phyloP scores from a whole-genome alignment of 352 stramenopile species.

The Pythium chondricola region DNA sequence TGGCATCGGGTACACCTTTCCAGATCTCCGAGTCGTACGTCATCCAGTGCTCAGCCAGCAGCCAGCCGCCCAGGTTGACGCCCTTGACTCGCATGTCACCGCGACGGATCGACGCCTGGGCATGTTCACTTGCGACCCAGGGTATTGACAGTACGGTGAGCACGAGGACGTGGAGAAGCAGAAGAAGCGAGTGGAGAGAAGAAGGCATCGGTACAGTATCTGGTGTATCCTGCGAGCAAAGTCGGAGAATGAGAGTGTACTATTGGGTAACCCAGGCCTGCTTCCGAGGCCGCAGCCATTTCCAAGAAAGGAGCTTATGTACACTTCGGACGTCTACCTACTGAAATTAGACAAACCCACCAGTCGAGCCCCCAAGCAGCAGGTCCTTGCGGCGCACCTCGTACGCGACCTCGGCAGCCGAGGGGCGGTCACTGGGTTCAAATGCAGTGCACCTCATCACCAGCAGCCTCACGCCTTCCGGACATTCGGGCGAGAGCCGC shows the following conservation, averaged over 20 bases:
- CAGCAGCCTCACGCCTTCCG: conserved; percentile 37
- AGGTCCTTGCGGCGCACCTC: conserved; percentile 48
- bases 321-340: too few relatives aligned
- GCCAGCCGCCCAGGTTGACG: conserved; percentile 33
- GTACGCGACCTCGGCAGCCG: conserved; percentile 52
- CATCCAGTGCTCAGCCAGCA: conserved; percentile 33
- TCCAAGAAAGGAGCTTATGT: too few relatives aligned
- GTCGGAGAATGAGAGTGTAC: too few relatives aligned
- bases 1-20: conserved; percentile 14
- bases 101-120: conserved; percentile 13
- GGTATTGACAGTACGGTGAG: too few relatives aligned
- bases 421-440: conserved; percentile 43
- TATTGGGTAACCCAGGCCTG: too few relatives aligned
- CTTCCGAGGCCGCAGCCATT: too few relatives aligned
- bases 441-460: conserved; percentile 45
- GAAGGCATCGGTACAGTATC: too few relatives aligned
- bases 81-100: conserved; percentile 11
- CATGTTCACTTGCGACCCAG: too few relatives aligned
- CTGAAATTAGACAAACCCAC: conserved; percentile 21
- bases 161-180: not conserved
- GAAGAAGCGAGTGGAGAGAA: too few relatives aligned
- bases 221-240: too few relatives aligned
- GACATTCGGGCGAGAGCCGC: conserved; percentile 31
- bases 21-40: conserved; percentile 23
- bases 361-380: conserved; percentile 19